Conservation (phyloP, 2,329 filamentous ascomycete genomes). For the Aspergillus sp. region DNA sequence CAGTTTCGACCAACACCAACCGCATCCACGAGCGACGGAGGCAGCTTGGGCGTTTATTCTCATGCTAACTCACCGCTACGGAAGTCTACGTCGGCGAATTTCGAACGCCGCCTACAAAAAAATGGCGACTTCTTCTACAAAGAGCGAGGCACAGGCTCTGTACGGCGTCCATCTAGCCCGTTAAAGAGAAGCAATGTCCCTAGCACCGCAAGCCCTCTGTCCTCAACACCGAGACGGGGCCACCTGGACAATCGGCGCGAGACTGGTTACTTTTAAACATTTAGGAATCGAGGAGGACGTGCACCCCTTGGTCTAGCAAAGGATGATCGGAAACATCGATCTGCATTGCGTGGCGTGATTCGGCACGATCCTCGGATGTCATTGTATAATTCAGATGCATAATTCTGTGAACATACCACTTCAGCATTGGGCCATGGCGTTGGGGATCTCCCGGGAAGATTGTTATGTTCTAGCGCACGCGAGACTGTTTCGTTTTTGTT, state of each 20-base stretch:
- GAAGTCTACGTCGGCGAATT: constrained; percentile 66
- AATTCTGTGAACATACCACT: not conserved
- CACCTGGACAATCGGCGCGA: constrained; percentile 28
- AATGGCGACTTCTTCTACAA: constrained; percentile 36
- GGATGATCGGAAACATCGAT: not conserved
- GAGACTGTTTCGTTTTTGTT: not conserved
- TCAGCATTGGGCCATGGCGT: constrained; percentile 11
- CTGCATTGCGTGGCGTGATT: constrained; percentile 5
- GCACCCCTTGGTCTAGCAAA: too few species aligned
- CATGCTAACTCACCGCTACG: constrained; percentile 81
- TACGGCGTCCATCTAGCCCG: constrained; percentile 40
- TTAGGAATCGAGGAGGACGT: too few species aligned
- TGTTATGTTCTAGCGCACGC: not conserved
- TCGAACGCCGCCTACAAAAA: constrained; percentile 40
- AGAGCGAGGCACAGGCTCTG: constrained; percentile 34
- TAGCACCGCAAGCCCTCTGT: constrained; percentile 30
- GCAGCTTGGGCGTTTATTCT: constrained; percentile 74
- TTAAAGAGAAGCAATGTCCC: constrained; percentile 44
- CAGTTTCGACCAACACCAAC: constrained; percentile 48
- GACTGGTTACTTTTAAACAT: constrained; percentile 25
- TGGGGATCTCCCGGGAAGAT: not conserved
- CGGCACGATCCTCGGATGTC: not conserved
- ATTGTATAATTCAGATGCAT: not conserved
- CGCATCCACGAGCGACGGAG: constrained; percentile 58
- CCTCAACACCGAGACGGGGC: constrained; percentile 33